Evolutionary conservation across 108 stramenopile genomes (phyloP).

Genomic region (Aureococcus anophagefferens): DNA sequence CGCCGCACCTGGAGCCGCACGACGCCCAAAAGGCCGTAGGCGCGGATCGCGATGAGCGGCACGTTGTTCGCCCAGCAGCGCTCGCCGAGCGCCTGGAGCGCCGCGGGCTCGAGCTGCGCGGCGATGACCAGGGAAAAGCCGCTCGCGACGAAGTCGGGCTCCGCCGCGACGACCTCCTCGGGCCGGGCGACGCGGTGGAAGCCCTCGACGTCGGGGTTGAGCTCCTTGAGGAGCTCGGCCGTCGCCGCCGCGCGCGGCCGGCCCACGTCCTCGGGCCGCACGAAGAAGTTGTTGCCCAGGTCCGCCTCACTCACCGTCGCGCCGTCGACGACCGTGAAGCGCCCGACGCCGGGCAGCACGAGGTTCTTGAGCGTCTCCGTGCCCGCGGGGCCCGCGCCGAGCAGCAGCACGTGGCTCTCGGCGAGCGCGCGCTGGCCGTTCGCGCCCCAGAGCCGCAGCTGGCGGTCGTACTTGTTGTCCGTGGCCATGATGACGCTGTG

Average conservation of each 20-base stretch:
- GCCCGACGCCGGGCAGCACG: slow-evolving; percentile 91
- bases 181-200: background rate
- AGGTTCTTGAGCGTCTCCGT: slow-evolving; percentile 97
- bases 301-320: slow-evolving; percentile 26
- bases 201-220: slow-evolving; percentile 25
- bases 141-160: slow-evolving; percentile 1
- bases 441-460: slow-evolving; percentile 96
- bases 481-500: slow-evolving; percentile 55
- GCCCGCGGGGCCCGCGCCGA: slow-evolving; percentile 74
- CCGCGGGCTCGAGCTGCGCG: slow-evolving; percentile 58
- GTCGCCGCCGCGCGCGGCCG: slow-evolving; percentile 36
- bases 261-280: slow-evolving; percentile 26
- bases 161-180: background rate
- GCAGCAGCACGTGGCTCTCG: slow-evolving; percentile 53
- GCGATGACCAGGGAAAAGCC: slow-evolving; percentile 62
- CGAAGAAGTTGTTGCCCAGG: slow-evolving; percentile 62
- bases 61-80: slow-evolving; percentile 38
- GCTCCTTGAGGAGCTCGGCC: slow-evolving; percentile 30
- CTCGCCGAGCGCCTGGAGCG: slow-evolving; percentile 47
- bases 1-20: slow-evolving; percentile 56
- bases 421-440: slow-evolving; percentile 70
- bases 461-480: slow-evolving; percentile 95
- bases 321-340: slow-evolving; percentile 77
- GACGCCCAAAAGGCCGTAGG: slow-evolving; percentile 77
- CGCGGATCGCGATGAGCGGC: slow-evolving; percentile 63